These are phyloP conservation scores for Starmerella geochares DNA, from an alignment of 805 yeast species.

Conservation along the genomic window DNA sequence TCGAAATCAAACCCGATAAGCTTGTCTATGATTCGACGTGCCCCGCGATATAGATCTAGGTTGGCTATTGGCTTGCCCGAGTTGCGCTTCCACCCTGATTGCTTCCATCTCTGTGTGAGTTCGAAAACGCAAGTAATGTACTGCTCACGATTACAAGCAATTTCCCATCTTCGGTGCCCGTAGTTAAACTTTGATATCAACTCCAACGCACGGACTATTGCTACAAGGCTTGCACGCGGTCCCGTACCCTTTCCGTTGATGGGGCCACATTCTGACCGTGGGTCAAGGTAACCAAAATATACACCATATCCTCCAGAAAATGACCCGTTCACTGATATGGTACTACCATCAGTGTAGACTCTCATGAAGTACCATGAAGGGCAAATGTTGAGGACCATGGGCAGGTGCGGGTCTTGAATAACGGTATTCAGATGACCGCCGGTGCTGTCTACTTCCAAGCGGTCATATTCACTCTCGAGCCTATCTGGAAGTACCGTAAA, in stretches of 20 bases:
- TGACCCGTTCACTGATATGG: constrained; percentile 2
- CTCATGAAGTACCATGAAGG: constrained; percentile 1
- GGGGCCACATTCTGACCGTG: constrained; percentile 3
- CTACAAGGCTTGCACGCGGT: constrained; percentile 5
- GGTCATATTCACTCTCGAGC: neutral
- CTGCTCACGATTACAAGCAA: constrained; percentile 7
- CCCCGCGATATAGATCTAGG: constrained; percentile 2
- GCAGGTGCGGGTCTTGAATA: neutral
- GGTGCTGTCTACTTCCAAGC: neutral
- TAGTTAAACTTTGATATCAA: neutral
- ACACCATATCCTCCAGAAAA: constrained; percentile 4
- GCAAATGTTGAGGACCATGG: neutral
- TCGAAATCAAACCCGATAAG: neutral
- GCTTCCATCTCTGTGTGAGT: constrained; percentile 4
- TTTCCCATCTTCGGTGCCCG: constrained; percentile 6
- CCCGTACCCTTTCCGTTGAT: constrained; percentile 2
- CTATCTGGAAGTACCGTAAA: neutral
- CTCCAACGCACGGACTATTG: constrained; percentile 4
- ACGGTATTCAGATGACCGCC: neutral
- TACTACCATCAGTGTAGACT: constrained; percentile 5
- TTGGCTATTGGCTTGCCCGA: constrained; percentile 5
- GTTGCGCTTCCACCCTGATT: constrained; percentile 6
- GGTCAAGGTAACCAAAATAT: constrained; percentile 3
- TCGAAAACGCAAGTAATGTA: constrained; percentile 2
- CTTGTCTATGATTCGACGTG: constrained; percentile 1